Evolutionary conservation across 179 eudicot genomes (phyloP), one percentile per base, ranked within the genome.

Genomic region (Gypsophila paniculata): DNA sequence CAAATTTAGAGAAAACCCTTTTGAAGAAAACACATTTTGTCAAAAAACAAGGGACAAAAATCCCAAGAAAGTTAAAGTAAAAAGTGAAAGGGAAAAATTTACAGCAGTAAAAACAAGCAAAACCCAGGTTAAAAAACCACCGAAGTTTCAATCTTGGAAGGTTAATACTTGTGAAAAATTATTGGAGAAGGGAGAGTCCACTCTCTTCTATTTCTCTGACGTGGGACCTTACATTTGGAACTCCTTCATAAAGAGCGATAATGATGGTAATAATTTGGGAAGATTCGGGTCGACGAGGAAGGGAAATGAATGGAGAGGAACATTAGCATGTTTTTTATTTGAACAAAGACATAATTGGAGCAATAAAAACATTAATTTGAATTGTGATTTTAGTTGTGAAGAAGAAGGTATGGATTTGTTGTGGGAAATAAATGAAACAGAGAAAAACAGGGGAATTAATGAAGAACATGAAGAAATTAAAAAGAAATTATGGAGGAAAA

Each of bases 241-340:
- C 34, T 29, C 34, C 34, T 29, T 29, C 34, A 29, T 1, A 29
- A 1, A 29, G 69, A 17, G 29, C 82, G 59, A 10, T 68, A 76
- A 2, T 61, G n/a, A n/a, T n/a, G n/a, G n/a, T n/a, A n/a, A n/a
- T 48, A 36, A 36, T 49, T 71, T 86, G 15, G 79, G 86, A 21
- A 85, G 80, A 67, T 82, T 78, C 22, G 91, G 93, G 25, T 91
- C 98, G 0, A 89, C 85, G 89, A 91, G 89, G 75, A 89, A 75
- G 72, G 97, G 86, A 51, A 91, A 78, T 51, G 99, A 94, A 32
- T 94, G 97, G 97, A 88, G 85, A 62, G 80, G 89, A 71, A 91
- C 99, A 2, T 73, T 94, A 36, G 99, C 96, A 0, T 89, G 97
- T 61, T 91, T 89, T 77, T 76, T 94, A 3, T 94, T 91, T 19